A percentile compares a stretch with the other conserved stretches of the same genome.
These are phyloP conservation scores for Hondaea fermentalgiana DNA, from an alignment of 108 stramenopile genomes.

Conservation along the genomic window DNA sequence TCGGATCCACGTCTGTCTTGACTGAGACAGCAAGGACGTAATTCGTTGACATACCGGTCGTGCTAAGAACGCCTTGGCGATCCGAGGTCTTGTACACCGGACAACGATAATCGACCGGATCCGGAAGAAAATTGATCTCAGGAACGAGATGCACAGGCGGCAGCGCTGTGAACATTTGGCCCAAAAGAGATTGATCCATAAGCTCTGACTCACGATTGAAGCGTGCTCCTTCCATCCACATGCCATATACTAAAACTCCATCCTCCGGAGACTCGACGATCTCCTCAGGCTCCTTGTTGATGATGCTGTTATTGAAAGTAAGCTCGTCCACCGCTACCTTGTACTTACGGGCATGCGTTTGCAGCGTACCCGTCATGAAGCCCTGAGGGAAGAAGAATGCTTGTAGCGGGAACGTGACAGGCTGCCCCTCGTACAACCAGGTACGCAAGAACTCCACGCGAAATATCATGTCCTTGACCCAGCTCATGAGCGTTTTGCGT, in stretches of 20 bases:
- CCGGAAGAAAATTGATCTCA: constrained; percentile 28
- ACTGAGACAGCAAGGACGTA: constrained; percentile 55
- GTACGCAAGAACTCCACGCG: constrained; percentile 46
- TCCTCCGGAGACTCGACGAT: constrained; percentile 45
- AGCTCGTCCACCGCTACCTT: constrained; percentile 57
- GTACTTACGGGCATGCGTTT: constrained; percentile 57
- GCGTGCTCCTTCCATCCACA: constrained; percentile 54
- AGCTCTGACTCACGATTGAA: constrained; percentile 33
- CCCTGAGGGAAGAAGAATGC: constrained; percentile 66
- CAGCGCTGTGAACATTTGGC: constrained; percentile 52
- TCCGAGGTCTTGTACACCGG: constrained; percentile 61
- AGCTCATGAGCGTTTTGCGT: constrained; percentile 49
- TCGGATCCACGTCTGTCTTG: constrained; percentile 38
- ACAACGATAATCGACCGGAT: constrained; percentile 24
- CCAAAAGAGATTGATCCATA: constrained; percentile 34
- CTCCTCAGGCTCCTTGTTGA: constrained; percentile 24
- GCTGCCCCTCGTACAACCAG: constrained; percentile 54
- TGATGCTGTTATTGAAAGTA: constrained; percentile 39
- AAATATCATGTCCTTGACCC: constrained; percentile 48
- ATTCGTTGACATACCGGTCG: constrained; percentile 62
- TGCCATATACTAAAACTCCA: constrained; percentile 47
- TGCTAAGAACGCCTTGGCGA: constrained; percentile 53
- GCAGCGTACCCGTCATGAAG: constrained; percentile 63
- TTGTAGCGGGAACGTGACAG: constrained; percentile 43
- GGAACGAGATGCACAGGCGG: constrained; percentile 56